Conservation (phyloP, 2,329 filamentous ascomycete species). For the Trichoderma lentiforme region DNA sequence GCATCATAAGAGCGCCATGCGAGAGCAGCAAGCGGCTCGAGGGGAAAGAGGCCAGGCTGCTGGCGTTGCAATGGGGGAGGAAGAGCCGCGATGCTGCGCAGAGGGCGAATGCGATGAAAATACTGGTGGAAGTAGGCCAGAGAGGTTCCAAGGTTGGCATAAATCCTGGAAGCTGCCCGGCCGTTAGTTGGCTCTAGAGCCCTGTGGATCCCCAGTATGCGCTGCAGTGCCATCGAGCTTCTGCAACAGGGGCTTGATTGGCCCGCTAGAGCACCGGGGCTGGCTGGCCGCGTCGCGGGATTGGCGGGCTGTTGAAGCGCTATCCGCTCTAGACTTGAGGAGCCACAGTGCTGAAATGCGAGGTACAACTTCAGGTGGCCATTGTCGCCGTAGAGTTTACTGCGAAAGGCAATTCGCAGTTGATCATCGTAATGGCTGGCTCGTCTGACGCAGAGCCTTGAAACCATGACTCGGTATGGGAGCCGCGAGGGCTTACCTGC, state of each 20-base stretch:
- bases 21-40: constrained; percentile 19
- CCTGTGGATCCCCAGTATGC: neutral
- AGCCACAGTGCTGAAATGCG: constrained; percentile 4
- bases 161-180: constrained; percentile 15
- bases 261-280: constrained; percentile 5
- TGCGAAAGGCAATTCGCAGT: neutral
- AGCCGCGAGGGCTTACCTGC: neutral
- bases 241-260: constrained; percentile 7
- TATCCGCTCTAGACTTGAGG: neutral
- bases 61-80: neutral
- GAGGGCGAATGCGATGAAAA: constrained; percentile 5
- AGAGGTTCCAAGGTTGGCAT: neutral
- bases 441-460: neutral
- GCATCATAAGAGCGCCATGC: constrained; percentile 34
- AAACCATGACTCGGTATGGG: neutral
- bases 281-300: neutral
- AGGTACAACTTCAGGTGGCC: neutral
- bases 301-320: constrained; percentile 8
- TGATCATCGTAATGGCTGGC: neutral
- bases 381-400: neutral
- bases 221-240: constrained; percentile 15
- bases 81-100: neutral
- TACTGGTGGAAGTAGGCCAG: neutral
- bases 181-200: constrained; percentile 3
- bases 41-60: constrained; percentile 4